Base-by-base conservation (phyloP, 768 basidiomycete species). In the Candolleomyces efflorescens region DNA sequence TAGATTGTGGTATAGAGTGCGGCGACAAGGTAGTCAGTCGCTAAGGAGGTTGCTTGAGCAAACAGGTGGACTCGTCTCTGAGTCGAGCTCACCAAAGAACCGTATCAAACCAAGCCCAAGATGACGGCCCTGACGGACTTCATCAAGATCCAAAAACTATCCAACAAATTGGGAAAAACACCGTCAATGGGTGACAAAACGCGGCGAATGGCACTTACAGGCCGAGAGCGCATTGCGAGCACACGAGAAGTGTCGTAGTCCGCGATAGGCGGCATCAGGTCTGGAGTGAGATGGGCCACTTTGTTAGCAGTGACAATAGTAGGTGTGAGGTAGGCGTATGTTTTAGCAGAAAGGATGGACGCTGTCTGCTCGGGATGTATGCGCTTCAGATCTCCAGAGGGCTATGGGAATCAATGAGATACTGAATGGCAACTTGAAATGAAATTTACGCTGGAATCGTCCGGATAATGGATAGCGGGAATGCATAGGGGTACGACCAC, bases 241-340 rank as follows among this genome's bases (percentile, higher is more conserved):
- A 67, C 55, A 20, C 65, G 51, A 3, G 70, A 69, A 55, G 67
- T 54, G 59, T 89, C 87, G 55, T 82, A 82, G 59, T 89, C 86
- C 2, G 84, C 82, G 71, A 89, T 76, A 2, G 82, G 82, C 13
- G 85, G 85, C 24, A 87, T 68, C 53, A 82, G 67, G 47, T 87
- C 83, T 43, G 75, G 71, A 0, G 80, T 65, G 0, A 86, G 67
- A 65, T 81, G 82, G 5, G 75, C 67, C n/a, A 78, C 63, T 13
- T 73, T 71, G 59, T 77, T 76, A 3, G 80, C 82, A 37, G 71
- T 62, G 54, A 76, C 74, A 20, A 87, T 69, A 37, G 80, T 67
- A 0, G 78, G 74, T 58, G 88, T 82, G 62, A 89, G 68, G 71
- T 80, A 90, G 15, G 73, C 69, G 63, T 80, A 88, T 3, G 76